Percentiles rank a stretch among this genome's conserved stretches.
phyloP scores from a whole-genome alignment of 352 stramenopile genomes.

The Globisporangium rhizosaccharum region DNA sequence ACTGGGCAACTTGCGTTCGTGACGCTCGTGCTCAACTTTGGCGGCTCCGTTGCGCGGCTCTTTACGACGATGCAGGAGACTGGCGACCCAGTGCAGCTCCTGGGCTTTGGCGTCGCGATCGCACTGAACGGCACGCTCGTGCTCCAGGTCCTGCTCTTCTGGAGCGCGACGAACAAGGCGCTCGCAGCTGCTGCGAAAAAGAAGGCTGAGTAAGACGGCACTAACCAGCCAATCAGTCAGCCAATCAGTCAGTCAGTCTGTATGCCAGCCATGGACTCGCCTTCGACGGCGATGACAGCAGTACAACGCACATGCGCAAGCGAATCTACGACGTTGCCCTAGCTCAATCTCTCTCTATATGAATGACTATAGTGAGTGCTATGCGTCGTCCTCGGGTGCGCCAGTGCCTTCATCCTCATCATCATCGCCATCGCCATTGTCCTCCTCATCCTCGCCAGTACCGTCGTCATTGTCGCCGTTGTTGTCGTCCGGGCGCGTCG shows the following conservation, averaged over 20 bases:
- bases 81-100: conserved; percentile 64
- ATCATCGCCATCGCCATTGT: conserved; percentile 24
- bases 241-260: background rate
- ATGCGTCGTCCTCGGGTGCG: no score
- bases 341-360: background rate
- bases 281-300: no score
- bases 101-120: conserved; percentile 64
- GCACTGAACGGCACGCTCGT: conserved; percentile 76
- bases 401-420: background rate
- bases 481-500: conserved; percentile 15
- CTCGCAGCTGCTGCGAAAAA: conserved; percentile 56
- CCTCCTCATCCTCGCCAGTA: conserved; percentile 13
- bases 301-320: background rate
- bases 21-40: conserved; percentile 82
- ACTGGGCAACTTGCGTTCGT: conserved; percentile 86
- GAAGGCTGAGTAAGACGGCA: conserved; percentile 47
- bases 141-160: conserved; percentile 78
- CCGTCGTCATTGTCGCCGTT: background rate
- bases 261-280: no score
- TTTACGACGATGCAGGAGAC: conserved; percentile 89
- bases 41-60: conserved; percentile 68
- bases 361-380: no score
- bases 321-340: no score
- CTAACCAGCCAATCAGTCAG: conserved; percentile 1
- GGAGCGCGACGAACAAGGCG: conserved; percentile 73